Percentiles rank a stretch among this genome's conserved stretches.
Conservation (phyloP, 768 basidiomycete species). For the Pulveroboletus ravenelii region DNA sequence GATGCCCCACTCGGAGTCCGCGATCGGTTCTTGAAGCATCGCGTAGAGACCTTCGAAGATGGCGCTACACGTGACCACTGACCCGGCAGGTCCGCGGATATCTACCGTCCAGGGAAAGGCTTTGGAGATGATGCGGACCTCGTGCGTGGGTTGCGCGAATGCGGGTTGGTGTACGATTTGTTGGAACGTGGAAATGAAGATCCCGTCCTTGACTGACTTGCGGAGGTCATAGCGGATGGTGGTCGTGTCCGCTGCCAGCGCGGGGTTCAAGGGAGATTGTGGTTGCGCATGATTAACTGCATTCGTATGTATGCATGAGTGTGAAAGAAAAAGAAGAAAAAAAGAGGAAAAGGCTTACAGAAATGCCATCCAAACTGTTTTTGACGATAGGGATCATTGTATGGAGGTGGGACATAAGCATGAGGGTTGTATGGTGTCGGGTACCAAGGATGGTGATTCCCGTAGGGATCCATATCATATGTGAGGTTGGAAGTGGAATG, state of each 20-base stretch:
- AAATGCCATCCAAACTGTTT: slow-evolving; percentile 12
- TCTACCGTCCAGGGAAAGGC: slow-evolving; percentile 65
- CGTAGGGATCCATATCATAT: slow-evolving; percentile 22
- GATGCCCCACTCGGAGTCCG: slow-evolving; percentile 66
- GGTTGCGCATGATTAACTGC: slow-evolving; percentile 26
- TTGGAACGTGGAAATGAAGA: slow-evolving; percentile 40
- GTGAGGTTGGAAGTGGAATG: background rate
- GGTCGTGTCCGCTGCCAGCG: slow-evolving; percentile 49
- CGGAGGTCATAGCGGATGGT: slow-evolving; percentile 47
- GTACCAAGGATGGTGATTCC: slow-evolving; percentile 20
- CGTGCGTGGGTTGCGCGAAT: slow-evolving; percentile 28
- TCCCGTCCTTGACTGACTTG: slow-evolving; percentile 38
- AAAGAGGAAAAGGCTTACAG: slow-evolving; percentile 12
- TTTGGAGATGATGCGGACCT: slow-evolving; percentile 53
- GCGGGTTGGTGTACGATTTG: slow-evolving; percentile 36
- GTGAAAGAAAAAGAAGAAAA: background rate
- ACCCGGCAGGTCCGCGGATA: slow-evolving; percentile 35
- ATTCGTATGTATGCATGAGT: background rate
- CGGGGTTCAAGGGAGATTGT: slow-evolving; percentile 49
- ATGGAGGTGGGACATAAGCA: slow-evolving; percentile 25
- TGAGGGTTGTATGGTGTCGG: slow-evolving; percentile 28
- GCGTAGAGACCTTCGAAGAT: slow-evolving; percentile 53
- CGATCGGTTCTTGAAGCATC: slow-evolving; percentile 48
- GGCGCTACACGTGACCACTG: slow-evolving; percentile 42
- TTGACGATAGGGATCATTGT: slow-evolving; percentile 10